These are phyloP conservation scores for Beauveria brongniartii DNA, from an alignment of 2,329 filamentous ascomycete species.

Conservation along the genomic window DNA sequence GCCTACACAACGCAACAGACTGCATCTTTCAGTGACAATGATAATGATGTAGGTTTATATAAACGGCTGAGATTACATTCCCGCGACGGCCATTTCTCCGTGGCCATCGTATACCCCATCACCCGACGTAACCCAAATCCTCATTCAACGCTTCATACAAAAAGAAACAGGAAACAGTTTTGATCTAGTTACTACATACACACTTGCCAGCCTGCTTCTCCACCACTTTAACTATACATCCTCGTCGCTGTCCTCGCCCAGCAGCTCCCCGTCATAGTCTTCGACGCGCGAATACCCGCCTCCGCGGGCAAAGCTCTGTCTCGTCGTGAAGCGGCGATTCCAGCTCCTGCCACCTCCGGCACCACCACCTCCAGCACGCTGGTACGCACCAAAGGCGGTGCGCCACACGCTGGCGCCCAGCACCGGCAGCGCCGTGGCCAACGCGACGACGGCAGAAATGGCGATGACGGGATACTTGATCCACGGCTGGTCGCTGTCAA, in stretches of 20 bases:
- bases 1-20: too few species aligned
- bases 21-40: too few species aligned
- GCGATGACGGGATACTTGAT: conserved; percentile 76
- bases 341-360: conserved; percentile 38
- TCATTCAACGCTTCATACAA: conserved; percentile 9
- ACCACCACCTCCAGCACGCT: conserved; percentile 38
- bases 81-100: neutral
- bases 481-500: conserved; percentile 67
- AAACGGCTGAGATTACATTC: too few species aligned
- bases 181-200: neutral
- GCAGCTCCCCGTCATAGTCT: conserved; percentile 86
- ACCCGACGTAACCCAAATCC: neutral
- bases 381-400: conserved; percentile 42
- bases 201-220: neutral
- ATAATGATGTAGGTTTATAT: too few species aligned
- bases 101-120: neutral
- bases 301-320: conserved; percentile 81
- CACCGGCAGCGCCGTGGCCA: conserved; percentile 58
- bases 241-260: conserved; percentile 90
- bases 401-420: conserved; percentile 68
- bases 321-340: conserved; percentile 70
- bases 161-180: neutral
- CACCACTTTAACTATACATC: conserved; percentile 44
- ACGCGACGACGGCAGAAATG: conserved; percentile 55
- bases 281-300: conserved; percentile 87